These are phyloP conservation scores for Perkinsus marinus DNA, from an alignment of 169 alveolate species.

Conservation along the genomic window DNA sequence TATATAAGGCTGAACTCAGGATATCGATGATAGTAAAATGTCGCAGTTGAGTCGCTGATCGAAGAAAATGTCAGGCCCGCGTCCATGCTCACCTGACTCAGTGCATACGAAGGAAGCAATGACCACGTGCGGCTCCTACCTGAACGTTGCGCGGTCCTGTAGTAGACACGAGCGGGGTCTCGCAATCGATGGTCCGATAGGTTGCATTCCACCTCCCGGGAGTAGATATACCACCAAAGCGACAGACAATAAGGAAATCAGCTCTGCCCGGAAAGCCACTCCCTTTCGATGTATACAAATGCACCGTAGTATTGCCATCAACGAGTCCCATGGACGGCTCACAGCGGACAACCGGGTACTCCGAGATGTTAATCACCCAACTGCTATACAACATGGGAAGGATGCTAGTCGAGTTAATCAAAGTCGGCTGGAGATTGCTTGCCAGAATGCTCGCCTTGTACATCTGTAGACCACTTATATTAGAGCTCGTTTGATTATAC, in stretches of 20 bases:
- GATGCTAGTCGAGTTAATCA: background rate
- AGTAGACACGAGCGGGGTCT: background rate
- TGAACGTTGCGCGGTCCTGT: background rate
- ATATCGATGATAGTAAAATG: background rate
- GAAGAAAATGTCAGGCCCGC: background rate
- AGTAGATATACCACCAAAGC: background rate
- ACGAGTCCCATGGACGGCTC: background rate
- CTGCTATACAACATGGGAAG: background rate
- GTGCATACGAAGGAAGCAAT: background rate
- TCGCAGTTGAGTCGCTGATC: background rate
- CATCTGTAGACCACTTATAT: background rate
- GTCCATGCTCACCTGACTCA: background rate
- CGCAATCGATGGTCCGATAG: background rate
- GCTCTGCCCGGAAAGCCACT: background rate
- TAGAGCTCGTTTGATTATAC: background rate
- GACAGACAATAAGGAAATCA: background rate
- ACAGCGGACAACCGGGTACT: background rate
- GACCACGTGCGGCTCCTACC: background rate
- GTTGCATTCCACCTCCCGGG: background rate
- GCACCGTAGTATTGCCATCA: background rate
- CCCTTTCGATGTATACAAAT: background rate
- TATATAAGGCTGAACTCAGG: background rate
- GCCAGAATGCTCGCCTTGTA: background rate
- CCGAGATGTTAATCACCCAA: background rate
- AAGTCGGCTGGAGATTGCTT: background rate